phyloP scores from a whole-genome alignment of 1,284 basidiomycete genomes.

The Trichosporon coremiiforme region DNA sequence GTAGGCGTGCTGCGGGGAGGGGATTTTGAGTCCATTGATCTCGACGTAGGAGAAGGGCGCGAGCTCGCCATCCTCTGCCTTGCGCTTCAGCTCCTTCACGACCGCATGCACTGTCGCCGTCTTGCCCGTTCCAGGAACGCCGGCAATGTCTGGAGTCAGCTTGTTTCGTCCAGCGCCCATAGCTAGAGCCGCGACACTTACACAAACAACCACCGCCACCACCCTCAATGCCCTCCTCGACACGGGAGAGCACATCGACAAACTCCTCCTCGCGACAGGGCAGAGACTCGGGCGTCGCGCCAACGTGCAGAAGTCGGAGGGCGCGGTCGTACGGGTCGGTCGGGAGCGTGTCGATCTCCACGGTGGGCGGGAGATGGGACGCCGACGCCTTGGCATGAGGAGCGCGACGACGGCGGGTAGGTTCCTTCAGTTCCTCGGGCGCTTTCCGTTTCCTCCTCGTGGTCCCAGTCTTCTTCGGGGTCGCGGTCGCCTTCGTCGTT shows the following conservation, averaged over 20 bases:
- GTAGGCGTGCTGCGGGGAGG: constrained; percentile 85
- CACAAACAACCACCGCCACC: constrained; percentile 94
- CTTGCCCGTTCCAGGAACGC: constrained; percentile 97
- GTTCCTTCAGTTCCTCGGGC: constrained; percentile 18
- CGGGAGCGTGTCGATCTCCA: constrained; percentile 59
- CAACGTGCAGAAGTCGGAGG: constrained; percentile 89
- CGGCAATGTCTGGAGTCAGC: constrained; percentile 76
- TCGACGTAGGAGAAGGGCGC: constrained; percentile 96
- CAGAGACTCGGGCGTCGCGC: constrained; percentile 83
- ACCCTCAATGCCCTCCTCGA: constrained; percentile 85
- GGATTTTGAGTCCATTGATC: constrained; percentile 93
- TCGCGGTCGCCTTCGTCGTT: constrained; percentile 20
- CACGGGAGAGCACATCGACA: constrained; percentile 70
- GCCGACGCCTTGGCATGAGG: constrained; percentile 47
- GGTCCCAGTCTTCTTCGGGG: constrained; percentile 20
- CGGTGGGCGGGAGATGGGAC: constrained; percentile 39
- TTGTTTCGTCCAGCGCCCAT: not conserved
- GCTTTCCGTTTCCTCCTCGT: constrained; percentile 26
- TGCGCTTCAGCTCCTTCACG: constrained; percentile 79
- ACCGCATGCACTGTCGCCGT: constrained; percentile 96
- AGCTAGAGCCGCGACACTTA: constrained; percentile 57
- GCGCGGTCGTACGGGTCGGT: constrained; percentile 78
- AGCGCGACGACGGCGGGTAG: constrained; percentile 27
- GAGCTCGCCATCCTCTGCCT: constrained; percentile 80
- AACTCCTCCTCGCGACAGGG: constrained; percentile 92